phyloP scores from a whole-genome alignment of 2,329 filamentous ascomycete species.

The Aspergillus luchuensis region DNA sequence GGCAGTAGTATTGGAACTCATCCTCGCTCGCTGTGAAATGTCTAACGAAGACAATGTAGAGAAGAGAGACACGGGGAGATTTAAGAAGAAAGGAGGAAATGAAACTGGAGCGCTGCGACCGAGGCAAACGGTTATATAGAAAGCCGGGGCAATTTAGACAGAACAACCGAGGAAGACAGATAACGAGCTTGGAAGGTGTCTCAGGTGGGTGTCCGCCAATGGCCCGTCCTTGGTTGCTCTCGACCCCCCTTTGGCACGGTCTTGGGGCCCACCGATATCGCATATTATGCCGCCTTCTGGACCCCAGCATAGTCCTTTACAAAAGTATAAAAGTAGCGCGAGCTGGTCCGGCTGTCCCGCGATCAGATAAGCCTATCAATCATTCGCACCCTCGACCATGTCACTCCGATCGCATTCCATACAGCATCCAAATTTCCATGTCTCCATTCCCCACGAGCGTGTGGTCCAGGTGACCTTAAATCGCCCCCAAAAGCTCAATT shows the following conservation, averaged over 20 bases:
- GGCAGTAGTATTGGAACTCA: neutral
- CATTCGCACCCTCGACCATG: constrained; percentile 2
- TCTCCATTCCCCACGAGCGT: constrained; percentile 46
- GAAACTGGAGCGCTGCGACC: neutral
- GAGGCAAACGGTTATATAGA: neutral
- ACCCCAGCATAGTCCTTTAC: neutral
- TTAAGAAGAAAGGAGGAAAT: neutral
- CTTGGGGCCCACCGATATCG: neutral
- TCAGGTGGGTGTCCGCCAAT: neutral
- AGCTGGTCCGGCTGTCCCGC: neutral
- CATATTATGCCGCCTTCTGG: too few relatives aligned
- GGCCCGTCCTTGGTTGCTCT: neutral
- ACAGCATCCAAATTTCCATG: constrained; percentile 18
- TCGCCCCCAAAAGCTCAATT: constrained; percentile 45
- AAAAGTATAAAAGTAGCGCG: neutral
- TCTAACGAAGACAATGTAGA: neutral
- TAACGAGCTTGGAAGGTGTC: neutral
- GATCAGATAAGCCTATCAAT: neutral
- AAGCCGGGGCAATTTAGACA: neutral
- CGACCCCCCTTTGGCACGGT: neutral
- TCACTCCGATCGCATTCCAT: neutral
- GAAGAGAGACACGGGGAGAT: neutral
- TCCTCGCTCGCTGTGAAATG: neutral
- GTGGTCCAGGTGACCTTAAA: constrained; percentile 47
- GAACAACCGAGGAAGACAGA: neutral